Evolutionary conservation across 768 basidiomycete genomes (phyloP), one percentile per base, ranked within the genome.

Genomic region (Inosperma sp.): DNA sequence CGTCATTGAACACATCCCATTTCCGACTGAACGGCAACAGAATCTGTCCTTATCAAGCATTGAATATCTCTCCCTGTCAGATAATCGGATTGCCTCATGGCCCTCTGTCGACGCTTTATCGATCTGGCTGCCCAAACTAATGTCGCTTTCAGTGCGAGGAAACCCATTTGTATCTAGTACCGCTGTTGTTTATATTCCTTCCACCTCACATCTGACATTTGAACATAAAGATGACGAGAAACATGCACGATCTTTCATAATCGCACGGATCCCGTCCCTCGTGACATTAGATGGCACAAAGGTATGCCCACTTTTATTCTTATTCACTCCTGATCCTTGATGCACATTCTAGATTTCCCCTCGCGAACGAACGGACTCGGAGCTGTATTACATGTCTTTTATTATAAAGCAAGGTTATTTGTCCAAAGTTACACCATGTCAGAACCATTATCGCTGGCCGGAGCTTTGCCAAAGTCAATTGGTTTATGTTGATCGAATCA

Each of bases 381-480:
- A 95, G 66, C 63, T 90, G 21, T 88, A 88, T 62, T 95, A 93
- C 67, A 73, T 93, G 42, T 85, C 87, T 9, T 72, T 75, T 54
- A 69, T 90, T 54, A 72, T 73, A 46, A 77, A 74, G 39, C 64
- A 77, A 33, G 74, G 72, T 23, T 68, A 71, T 33, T 47, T 55
- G 31, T 69, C 76, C 30, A 69, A 77, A 16, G 75, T 74, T 35
- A 70, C 69, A 33, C 74, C 75, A 44, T 52, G 61, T 52, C 62
- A 67, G 58, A 65, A 69, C 56, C 83, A 91, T 61, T 85, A 84
- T 26, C 83, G 78, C 48, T 90, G 86, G 84, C 56, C 60, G 27
- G 70, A 70, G 31, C 71, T 93, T 21, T 84, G 83, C 57, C 55
- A 70, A 48, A 83, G 89, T 91, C 56, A 50, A 78, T 66, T 10